phyloP scores from a whole-genome alignment of 108 stramenopile genomes.

The Nitzschia sp. region DNA sequence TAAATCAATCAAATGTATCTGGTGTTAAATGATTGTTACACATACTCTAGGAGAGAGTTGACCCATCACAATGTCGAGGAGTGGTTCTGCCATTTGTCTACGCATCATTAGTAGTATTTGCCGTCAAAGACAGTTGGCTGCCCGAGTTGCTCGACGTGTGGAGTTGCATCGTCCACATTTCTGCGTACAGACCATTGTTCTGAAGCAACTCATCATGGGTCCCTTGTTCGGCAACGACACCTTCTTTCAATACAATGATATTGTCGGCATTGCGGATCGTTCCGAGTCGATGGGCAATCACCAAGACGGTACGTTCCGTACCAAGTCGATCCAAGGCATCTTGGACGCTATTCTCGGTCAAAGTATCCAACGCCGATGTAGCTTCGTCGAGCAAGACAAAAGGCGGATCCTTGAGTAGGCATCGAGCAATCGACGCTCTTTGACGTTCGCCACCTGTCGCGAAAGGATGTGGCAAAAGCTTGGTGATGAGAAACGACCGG shows the following conservation, averaged over 20 bases:
- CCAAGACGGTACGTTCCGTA: conserved; percentile 84
- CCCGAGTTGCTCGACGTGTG: conserved; percentile 5
- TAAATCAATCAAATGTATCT: too few species aligned
- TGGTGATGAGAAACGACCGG: too few species aligned
- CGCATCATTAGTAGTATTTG: too few species aligned
- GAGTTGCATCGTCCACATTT: conserved; percentile 90
- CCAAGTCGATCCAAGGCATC: conserved; percentile 94
- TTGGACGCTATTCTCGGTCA: conserved; percentile 90
- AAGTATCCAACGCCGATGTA: conserved; percentile 69
- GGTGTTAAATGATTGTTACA: too few species aligned
- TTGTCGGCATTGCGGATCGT: conserved; percentile 96
- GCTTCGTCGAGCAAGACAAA: conserved; percentile 81
- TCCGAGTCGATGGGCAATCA: conserved; percentile 97
- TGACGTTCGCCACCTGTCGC: conserved; percentile 68
- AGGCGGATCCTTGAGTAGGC: conserved; percentile 93
- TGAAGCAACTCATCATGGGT: conserved; percentile 93
- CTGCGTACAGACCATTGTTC: conserved; percentile 80
- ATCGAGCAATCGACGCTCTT: conserved; percentile 78
- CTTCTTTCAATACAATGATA: conserved; percentile 94
- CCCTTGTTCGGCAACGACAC: conserved; percentile 91
- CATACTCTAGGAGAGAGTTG: too few species aligned
- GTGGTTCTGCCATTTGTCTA: too few species aligned
- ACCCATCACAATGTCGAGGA: too few species aligned
- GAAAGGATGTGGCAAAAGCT: background rate
- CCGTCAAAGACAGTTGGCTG: conserved; percentile 1